These are phyloP conservation scores for Solanum piurae DNA, from an alignment of 257 asterid species.

Conservation along the genomic window DNA sequence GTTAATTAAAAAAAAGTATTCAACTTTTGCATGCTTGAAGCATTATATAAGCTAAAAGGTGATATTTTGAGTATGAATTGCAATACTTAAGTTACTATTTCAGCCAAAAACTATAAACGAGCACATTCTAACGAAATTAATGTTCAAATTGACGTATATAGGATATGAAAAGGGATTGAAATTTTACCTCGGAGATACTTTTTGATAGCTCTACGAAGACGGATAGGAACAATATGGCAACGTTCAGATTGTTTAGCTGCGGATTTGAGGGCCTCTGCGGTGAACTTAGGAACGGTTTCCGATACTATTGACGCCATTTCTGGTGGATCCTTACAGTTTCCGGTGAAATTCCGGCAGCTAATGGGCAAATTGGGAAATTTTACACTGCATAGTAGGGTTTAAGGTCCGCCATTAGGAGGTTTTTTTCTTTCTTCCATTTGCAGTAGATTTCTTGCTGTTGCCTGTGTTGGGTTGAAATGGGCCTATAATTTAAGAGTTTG, in stretches of 20 bases:
- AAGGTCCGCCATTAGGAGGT: background rate
- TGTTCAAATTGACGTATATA: background rate
- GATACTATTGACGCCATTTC: conserved; percentile 52
- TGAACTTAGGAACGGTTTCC: conserved; percentile 62
- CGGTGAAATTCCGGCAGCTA: background rate
- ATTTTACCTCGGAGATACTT: conserved; percentile 53
- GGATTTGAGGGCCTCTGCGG: conserved; percentile 69
- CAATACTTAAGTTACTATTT: background rate
- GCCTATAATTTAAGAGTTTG: background rate
- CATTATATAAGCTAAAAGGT: background rate
- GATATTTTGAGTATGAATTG: background rate
- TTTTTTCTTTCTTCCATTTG: background rate
- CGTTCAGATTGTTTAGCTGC: conserved; percentile 86
- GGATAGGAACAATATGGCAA: conserved; percentile 60
- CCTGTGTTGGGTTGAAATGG: background rate
- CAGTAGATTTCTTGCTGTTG: background rate
- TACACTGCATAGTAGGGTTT: background rate
- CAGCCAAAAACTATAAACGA: background rate
- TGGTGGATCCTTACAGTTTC: background rate
- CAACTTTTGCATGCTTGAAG: background rate
- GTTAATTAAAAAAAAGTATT: no score
- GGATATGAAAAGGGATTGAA: background rate
- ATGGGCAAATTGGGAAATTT: background rate
- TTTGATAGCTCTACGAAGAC: conserved; percentile 74
- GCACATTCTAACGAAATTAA: background rate